Evolutionary conservation across 805 yeast species (phyloP).

Genomic region (Candida boidinii): DNA sequence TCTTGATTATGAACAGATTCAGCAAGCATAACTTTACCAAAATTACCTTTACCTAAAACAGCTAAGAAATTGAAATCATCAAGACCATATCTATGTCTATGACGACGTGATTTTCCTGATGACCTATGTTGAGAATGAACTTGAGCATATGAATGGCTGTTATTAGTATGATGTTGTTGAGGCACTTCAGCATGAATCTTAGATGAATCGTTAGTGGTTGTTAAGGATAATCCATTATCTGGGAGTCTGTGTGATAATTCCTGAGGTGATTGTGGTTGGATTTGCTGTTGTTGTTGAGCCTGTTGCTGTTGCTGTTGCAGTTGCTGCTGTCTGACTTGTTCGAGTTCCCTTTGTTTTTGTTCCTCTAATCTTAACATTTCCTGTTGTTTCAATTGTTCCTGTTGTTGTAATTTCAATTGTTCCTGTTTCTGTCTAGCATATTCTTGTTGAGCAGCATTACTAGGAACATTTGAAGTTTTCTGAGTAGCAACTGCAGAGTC

Average conservation of each 20-base stretch:
- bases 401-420: background rate
- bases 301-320: conserved; percentile 10
- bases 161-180: background rate
- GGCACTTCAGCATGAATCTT: background rate
- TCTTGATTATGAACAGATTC: conserved; percentile 77
- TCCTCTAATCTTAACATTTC: conserved; percentile 10
- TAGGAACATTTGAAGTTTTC: too few relatives aligned
- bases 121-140: conserved; percentile 16
- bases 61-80: conserved; percentile 94
- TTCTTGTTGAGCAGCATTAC: too few relatives aligned
- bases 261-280: conserved; percentile 7
- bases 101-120: conserved; percentile 26
- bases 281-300: conserved; percentile 11
- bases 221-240: too few relatives aligned
- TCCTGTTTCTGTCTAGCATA: too few relatives aligned
- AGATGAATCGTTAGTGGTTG: conserved; percentile 1
- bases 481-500: too few relatives aligned
- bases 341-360: conserved; percentile 4
- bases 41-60: conserved; percentile 96
- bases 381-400: conserved; percentile 4
- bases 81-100: conserved; percentile 73
- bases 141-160: too few relatives aligned
- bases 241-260: too few relatives aligned
- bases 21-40: conserved; percentile 97
- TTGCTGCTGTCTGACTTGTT: conserved; percentile 14